Percentiles rank a stretch among this genome's conserved stretches.
These are phyloP conservation scores for Sporisorium sorghi DNA, from an alignment of 1,284 basidiomycete genomes.

Conservation along the genomic window DNA sequence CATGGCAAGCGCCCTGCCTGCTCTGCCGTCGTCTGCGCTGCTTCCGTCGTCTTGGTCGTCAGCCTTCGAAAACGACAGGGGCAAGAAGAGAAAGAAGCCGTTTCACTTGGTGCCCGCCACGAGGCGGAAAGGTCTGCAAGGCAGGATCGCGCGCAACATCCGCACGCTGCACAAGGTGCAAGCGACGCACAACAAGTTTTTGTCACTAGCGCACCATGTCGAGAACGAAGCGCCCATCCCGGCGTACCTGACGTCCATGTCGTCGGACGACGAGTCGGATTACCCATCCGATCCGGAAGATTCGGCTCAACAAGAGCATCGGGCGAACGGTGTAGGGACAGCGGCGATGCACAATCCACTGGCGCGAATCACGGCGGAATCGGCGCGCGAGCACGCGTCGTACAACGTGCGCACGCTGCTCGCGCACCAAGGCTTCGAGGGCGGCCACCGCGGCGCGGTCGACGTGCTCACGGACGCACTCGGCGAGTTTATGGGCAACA, in stretches of 20 bases:
- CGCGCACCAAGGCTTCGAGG: constrained; percentile 67
- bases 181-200: constrained; percentile 62
- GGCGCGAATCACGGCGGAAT: constrained; percentile 29
- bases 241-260: constrained; percentile 55
- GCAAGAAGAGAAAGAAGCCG: constrained; percentile 25
- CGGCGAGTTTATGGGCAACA: constrained; percentile 83
- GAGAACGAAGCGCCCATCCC: constrained; percentile 65
- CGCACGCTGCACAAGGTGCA: constrained; percentile 61
- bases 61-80: neutral
- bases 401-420: constrained; percentile 57
- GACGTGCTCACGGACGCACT: constrained; percentile 84
- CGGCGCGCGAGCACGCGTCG: constrained; percentile 43
- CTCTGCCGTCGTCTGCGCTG: constrained; percentile 31
- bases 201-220: constrained; percentile 55
- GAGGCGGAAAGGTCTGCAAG: constrained; percentile 49
- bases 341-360: constrained; percentile 19
- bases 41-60: no score
- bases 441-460: constrained; percentile 72
- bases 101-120: constrained; percentile 46
- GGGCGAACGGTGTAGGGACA: neutral
- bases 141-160: constrained; percentile 59
- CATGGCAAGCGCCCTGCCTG: constrained; percentile 47
- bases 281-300: constrained; percentile 54
- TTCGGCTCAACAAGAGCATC: neutral
- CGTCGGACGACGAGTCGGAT: constrained; percentile 60